Conservation (phyloP, 2,329 filamentous ascomycete species). For the Amauroascus niger region DNA sequence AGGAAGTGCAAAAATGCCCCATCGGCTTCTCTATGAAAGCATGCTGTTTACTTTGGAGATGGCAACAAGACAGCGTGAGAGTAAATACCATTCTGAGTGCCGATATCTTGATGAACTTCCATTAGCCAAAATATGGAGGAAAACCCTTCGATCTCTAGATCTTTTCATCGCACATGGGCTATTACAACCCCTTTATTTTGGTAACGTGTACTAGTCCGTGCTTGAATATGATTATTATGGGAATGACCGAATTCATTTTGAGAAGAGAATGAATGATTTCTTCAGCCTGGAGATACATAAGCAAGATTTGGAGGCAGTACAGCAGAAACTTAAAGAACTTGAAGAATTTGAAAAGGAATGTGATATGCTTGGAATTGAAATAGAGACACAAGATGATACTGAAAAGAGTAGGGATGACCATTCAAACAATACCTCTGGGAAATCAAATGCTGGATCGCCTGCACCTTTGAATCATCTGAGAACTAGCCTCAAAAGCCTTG, state of each 20-base stretch:
- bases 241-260: neutral
- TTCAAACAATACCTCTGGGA: too few relatives aligned
- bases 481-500: neutral
- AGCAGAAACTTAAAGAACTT: slow-evolving; percentile 1
- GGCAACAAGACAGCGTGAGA: neutral
- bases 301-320: neutral
- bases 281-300: neutral
- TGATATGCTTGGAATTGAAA: neutral
- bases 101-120: neutral
- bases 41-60: neutral
- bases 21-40: neutral
- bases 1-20: neutral
- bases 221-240: slow-evolving; percentile 2
- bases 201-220: slow-evolving; percentile 1
- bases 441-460: too few relatives aligned
- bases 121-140: neutral
- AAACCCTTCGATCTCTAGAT: neutral
- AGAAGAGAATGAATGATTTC: neutral
- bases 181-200: slow-evolving; percentile 3
- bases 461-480: neutral
- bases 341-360: neutral
- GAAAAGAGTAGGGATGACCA: too few relatives aligned
- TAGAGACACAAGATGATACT: too few relatives aligned
- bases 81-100: neutral
- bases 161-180: slow-evolving; percentile 2